These are phyloP conservation scores for Phellinidium pouzarii DNA, from an alignment of 1,284 basidiomycete genomes.

Conservation along the genomic window DNA sequence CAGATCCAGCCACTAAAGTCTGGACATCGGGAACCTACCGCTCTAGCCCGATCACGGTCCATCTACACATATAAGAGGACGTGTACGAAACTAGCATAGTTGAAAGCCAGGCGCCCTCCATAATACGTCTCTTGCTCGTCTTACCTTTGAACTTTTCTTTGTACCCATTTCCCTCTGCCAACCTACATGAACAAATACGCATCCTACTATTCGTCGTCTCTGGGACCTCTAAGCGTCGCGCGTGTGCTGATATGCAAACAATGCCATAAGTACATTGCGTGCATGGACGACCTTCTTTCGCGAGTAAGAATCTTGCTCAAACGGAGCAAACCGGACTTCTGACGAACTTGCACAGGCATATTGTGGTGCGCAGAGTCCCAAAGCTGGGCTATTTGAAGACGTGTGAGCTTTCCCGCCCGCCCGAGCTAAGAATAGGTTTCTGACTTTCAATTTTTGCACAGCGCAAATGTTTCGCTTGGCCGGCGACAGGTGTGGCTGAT, in stretches of 20 bases:
- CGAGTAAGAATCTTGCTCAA: slow-evolving; percentile 1
- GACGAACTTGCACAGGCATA: slow-evolving; percentile 9
- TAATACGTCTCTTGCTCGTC: neutral
- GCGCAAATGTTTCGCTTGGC: slow-evolving; percentile 15
- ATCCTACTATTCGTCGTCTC: slow-evolving; percentile 16
- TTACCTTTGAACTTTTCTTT: neutral
- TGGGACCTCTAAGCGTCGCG: slow-evolving; percentile 16
- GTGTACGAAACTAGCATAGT: neutral
- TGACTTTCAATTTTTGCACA: neutral
- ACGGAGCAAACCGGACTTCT: neutral
- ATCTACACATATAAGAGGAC: slow-evolving; percentile 6
- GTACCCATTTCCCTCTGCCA: neutral
- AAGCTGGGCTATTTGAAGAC: slow-evolving; percentile 17
- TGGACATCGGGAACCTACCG: slow-evolving; percentile 3
- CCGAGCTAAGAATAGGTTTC: neutral
- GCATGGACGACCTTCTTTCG: slow-evolving; percentile 18
- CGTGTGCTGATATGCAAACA: slow-evolving; percentile 17
- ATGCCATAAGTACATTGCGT: slow-evolving; percentile 16
- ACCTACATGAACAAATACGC: slow-evolving; percentile 15
- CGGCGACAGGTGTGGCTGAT: slow-evolving; percentile 33
- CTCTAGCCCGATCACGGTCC: neutral
- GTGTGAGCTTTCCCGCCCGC: slow-evolving; percentile 8
- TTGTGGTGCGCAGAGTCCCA: slow-evolving; percentile 16
- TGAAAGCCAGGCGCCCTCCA: slow-evolving; percentile 4
- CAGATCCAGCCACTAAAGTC: slow-evolving; percentile 6